Evolutionary conservation across 305 asterid species (phyloP).

Genomic region (Solanum chacoense): DNA sequence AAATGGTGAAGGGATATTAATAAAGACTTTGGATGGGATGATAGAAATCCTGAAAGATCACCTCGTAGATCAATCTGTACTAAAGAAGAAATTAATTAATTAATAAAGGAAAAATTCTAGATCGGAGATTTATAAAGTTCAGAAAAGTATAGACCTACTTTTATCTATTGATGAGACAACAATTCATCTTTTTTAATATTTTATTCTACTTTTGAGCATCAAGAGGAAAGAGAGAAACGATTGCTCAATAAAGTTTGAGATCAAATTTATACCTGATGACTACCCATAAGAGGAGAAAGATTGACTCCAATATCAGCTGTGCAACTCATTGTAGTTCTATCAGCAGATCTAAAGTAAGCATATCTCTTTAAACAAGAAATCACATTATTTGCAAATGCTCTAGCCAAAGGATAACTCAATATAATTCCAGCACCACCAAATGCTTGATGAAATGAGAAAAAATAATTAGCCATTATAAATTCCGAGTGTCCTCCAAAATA

Average conservation of each 20-base stretch:
- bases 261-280: conserved; percentile 42
- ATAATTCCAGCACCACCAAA: conserved; percentile 72
- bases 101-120: background rate
- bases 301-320: conserved; percentile 57
- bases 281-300: conserved; percentile 50
- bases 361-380: conserved; percentile 44
- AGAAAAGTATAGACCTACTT: background rate
- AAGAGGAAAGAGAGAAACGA: background rate
- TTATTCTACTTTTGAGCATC: background rate
- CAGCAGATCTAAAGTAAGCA: conserved; percentile 25
- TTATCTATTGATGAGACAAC: background rate
- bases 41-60: conserved; percentile 47
- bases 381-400: conserved; percentile 31
- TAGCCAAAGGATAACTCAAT: conserved; percentile 48
- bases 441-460: conserved; percentile 57
- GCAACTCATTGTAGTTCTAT: conserved; percentile 39
- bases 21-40: conserved; percentile 51
- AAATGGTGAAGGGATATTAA: conserved; percentile 59
- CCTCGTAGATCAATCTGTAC: conserved; percentile 49
- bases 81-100: background rate
- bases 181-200: background rate
- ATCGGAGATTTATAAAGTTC: background rate
- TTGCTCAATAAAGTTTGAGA: background rate
- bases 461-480: conserved; percentile 32
- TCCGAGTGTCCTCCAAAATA: conserved; percentile 67